Evolutionary conservation across 306 rosid species (phyloP), one percentile per base, ranked within the genome.

Genomic region (Betula pendula): DNA sequence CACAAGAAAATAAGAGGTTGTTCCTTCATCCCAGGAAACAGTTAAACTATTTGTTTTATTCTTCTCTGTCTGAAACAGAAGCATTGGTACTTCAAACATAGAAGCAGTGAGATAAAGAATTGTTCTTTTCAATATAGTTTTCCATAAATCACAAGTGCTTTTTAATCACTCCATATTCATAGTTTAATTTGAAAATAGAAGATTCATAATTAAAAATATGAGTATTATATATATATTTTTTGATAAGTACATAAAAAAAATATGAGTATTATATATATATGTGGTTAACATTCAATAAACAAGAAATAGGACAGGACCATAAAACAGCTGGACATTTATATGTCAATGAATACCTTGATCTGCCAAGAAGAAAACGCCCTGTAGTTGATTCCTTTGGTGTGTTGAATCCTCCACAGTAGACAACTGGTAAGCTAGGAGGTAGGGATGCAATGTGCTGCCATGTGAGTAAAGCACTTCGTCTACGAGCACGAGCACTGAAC

Each of bases 401-500:
- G 88, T 96, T 96, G 87, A 96, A 96, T 66, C 97, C 99, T 80
- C 99, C 99, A 55, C 98, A 91, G 76, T 96, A 96, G 71, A 96
- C 84, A 77, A 96, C 99, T 5, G 99, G 94, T 77, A 96, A 84
- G 90, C 79, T 88, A 73, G 99, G 99, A 66, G 99, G 99, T 73
- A 92, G 82, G 56, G 99, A 96, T 80, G 99, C 99, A 56, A 96
- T 92, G 85, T 96, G 99, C 88, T 96, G 99, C 99, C 99, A 96
- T 29, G 98, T 96, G 66, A 96, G 99, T 78, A 96, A 83, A 76
- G 99, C 98, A 86, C 99, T 92, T 53, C 98, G 90, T 70, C 99
- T 82, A 49, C 97, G 97, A 6, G 98, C 93, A 69, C 98, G 99
- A 66, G 97, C 89, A 78, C 92, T 88, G 85, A 87, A 74, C 75